Base-by-base conservation (phyloP, 2,329 filamentous ascomycete genomes). In the Aschersonia sp. region DNA sequence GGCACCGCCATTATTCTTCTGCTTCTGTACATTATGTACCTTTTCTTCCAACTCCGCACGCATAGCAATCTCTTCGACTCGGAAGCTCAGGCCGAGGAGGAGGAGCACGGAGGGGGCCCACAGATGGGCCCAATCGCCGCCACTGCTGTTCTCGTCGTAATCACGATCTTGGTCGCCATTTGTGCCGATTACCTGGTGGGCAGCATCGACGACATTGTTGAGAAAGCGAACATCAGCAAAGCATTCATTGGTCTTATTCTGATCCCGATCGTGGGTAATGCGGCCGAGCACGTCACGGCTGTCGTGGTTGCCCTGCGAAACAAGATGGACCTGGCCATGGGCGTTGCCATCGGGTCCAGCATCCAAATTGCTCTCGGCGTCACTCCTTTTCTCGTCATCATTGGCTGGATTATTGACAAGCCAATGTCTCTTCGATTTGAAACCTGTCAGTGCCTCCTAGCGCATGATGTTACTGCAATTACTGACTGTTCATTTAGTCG, bases 311-410 rank as follows among this genome's bases (percentile, higher is more conserved):
- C 85, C 0, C 71, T 81, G 53, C 83, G 86, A 63, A 77, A 89
- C 66, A 89, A 83, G 69, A 83, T 83, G 79, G 77, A 82, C 57
- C 66, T 82, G 46, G 61, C 85, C 32, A 85, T 90, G 69, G 83
- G 83, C 42, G 85, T 90, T 46, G 85, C 85, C 31, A 85, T 90
- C 57, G 85, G 85, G 43, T 87, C 82, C 50, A 86, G 82, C 62
- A 81, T 90, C 60, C 85, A 90, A 64, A 90, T 90, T 57, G 85
- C 85, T 29, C 71, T 90, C 43, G 79, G 88, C 43, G 85, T 90
- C 44, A 89, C 85, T 1, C 85, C 85, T 0, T 83, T 85, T 65
- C 70, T 90, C 47, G 85, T 90, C 47, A 79, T 90, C 53, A 71
- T 89, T 39, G 85, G 85, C 51, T 90, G 85, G 85, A 80, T 84